Base-by-base conservation (phyloP, 2,329 filamentous ascomycete genomes). In the Nigrospora osmanthi region DNA sequence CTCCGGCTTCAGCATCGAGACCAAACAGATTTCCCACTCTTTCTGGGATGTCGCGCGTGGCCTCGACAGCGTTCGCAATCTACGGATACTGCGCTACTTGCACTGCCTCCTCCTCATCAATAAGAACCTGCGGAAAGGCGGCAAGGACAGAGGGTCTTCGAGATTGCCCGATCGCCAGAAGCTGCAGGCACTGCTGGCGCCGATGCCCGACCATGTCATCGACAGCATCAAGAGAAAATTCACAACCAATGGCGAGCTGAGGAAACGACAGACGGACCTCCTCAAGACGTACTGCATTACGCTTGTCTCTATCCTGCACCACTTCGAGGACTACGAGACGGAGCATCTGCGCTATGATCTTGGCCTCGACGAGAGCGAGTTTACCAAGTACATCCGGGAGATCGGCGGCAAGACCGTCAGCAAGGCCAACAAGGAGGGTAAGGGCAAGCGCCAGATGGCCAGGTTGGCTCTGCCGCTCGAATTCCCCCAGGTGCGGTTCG, bases 381-480 rank as follows among this genome's bases (percentile, higher is more conserved):
- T 91, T 56, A 75, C 71, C 43, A 75, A 81, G 58, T 90, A 89
- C 62, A 90, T 87, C 62, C 67, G 71, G 40, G 87, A 91, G 62
- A 81, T 93, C 52, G 88, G 88, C 17, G 87, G 83, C 30, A 78
- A 73, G 54, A 72, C 87, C 30, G 79, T 75, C 60, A 67, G 72
- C 52, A 72, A 77, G 47, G 79, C 75, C 60, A 67, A 72, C 52
- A 72, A 77, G 47, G 73, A 81, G 52, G 77, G 75, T 31, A 80
- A 81, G 49, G 75, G 66, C 47, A 63, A 63, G 46, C 55, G 64
- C 30, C 67, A 75, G 48, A 68, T 90, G 41, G 89, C 86, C 12
- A 81, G 81, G 54, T 68, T 97, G 56, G 79, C 76, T 54, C 64
- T 96, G 50, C 93, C 93, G 3, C 69, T 96, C 39, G 76, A 83